These are phyloP conservation scores for Acacia acuminata DNA, from an alignment of 306 rosid species.

Conservation along the genomic window DNA sequence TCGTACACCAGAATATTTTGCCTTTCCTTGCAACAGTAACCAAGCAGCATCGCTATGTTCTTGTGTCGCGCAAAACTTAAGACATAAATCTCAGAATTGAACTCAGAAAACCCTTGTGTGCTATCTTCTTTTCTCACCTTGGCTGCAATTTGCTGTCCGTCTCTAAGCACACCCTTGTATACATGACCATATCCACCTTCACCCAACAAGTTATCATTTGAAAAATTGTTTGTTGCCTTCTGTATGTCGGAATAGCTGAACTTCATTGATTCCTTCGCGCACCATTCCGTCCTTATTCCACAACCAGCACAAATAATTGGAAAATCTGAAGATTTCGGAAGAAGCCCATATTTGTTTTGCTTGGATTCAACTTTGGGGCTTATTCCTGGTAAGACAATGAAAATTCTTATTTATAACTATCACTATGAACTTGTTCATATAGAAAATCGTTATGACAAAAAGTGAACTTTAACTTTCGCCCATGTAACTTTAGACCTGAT, in stretches of 20 bases:
- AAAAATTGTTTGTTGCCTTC: not conserved
- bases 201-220: not conserved
- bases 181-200: slow-evolving; percentile 6
- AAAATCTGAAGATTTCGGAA: not conserved
- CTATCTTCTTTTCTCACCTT: not conserved
- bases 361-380: not conserved
- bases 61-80: slow-evolving; percentile 6
- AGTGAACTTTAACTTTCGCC: not conserved
- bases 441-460: not conserved
- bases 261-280: not conserved
- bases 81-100: slow-evolving; percentile 1
- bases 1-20: slow-evolving; percentile 1
- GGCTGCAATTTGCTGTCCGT: not conserved
- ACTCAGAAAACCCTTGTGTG: not conserved
- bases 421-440: not conserved
- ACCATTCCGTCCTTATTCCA: not conserved
- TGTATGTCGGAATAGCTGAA: not conserved
- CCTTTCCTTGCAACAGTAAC: not conserved
- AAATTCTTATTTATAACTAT: not conserved
- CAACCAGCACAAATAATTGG: not conserved
- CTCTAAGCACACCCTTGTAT: not conserved
- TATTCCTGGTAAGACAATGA: not conserved
- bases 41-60: not conserved
- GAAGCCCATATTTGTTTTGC: not conserved
- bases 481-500: slow-evolving; percentile 42